These are phyloP conservation scores for Globisporangium ultimum DNA, from an alignment of 352 stramenopile species.

Conservation along the genomic window DNA sequence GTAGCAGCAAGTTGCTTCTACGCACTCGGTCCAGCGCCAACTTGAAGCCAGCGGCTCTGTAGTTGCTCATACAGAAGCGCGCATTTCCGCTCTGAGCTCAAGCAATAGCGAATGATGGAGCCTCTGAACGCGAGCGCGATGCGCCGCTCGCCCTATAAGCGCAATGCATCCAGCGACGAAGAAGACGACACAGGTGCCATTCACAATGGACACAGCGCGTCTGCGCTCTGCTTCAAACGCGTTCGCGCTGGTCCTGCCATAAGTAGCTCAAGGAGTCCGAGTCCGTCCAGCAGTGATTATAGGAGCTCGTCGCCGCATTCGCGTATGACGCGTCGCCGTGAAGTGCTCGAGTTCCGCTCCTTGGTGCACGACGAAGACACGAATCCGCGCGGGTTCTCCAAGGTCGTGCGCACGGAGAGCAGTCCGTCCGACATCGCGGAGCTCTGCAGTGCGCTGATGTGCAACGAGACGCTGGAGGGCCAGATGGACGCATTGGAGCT, in stretches of 20 bases:
- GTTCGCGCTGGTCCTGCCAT: constrained; percentile 11
- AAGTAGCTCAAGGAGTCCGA: neutral
- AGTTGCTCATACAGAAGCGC: no score
- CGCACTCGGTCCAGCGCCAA: no score
- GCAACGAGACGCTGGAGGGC: constrained; percentile 14
- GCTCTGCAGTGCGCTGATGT: constrained; percentile 6
- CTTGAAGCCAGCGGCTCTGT: no score
- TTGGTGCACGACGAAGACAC: constrained; percentile 9
- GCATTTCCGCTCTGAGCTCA: no score
- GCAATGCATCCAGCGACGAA: constrained; percentile 6
- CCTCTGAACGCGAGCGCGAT: no score
- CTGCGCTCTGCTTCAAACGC: constrained; percentile 15
- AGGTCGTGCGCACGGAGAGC: neutral
- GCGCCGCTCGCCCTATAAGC: constrained; percentile 14
- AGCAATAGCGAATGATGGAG: no score
- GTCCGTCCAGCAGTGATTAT: neutral
- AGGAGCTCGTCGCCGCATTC: neutral
- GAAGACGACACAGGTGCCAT: neutral
- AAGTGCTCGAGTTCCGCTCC: constrained; percentile 5
- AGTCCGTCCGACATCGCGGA: constrained; percentile 11
- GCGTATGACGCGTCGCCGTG: constrained; percentile 3
- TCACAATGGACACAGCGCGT: neutral
- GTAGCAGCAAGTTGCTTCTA: no score
- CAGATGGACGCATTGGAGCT: constrained; percentile 16
- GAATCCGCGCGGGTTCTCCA: no score